Evolutionary conservation across 192 early-diverging fungal genomes (phyloP), one percentile per base, ranked within the genome.

Genomic region (Umbelopsis vinacea): DNA sequence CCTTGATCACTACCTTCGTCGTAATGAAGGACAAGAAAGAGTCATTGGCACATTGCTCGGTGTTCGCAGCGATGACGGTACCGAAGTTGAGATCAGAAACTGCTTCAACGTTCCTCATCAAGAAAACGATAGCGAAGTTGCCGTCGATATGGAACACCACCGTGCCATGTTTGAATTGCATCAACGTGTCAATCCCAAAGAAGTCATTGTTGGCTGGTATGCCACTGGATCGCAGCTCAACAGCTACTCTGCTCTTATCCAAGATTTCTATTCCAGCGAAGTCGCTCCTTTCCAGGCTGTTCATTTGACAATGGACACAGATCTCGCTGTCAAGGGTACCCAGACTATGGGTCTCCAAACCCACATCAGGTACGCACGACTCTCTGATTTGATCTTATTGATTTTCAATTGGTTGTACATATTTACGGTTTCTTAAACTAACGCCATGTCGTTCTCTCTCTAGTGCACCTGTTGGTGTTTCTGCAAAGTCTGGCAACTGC

Each of bases 121-220:
- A 55, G 93, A 94, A 78, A 87, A 88, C 54, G 86, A 88, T 22
- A 52, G 54, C n/a, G 67, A 92, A 86, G 88, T 96, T 43, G 88
- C 89, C 26, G 85, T 98, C 47, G 96, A 98, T 73, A 91, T 94
- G 81, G 96, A 97, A 60, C 92, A 95, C 82, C 92, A 97, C 77
- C 78, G 81, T 35, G 88, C 85, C 29, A 95, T 97, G 94, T 91
- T 89, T 78, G 87, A 88, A 67, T 87, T 97, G 57, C 96, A 97
- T 81, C 92, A 92, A 81, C 86, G 90, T 66, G 95, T 94, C 21
- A 95, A 95, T 76, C 82, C 92, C 19, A 91, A 92, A 72, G 97
- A 98, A 78, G 86, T 91, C 54, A 91, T 97, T 72, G 89, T 98
- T 60, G 97, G 97, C 52, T 98, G 97, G 97, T 98, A 97, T 67